Evolutionary conservation across 2,329 filamentous ascomycete species (phyloP), one percentile per base, ranked within the genome.

Genomic region (Diplocarpon rosae): DNA sequence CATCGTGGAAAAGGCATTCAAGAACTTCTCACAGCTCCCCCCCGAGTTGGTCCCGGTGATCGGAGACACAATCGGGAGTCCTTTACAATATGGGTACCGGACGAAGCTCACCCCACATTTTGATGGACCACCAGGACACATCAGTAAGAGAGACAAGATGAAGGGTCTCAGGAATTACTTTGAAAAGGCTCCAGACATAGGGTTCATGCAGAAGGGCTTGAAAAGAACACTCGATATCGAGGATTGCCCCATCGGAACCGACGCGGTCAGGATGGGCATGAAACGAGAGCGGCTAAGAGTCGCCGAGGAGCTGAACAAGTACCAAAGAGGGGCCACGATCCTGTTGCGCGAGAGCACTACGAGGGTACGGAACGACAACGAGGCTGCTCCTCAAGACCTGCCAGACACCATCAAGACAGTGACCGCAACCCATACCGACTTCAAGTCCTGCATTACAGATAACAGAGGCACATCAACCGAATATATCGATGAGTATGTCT

Each of bases 101-200:
- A 98, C 92, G 15, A 98, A 98, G 67, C 73, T 98, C 53, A 98
- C 92, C 14, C 92, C 92, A 24, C 92, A 98, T 65, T 98, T 96
- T 61, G 84, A 94, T 60, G 84, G 78, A 0, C 85, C 88, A 1
- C 76, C 78, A 24, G 71, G 57, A 57, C 65, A 58, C 45, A 66
- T 55, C 59, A 69, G 55, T 65, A 71, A 49, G 66, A 67, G 47
- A 57, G 5, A 72, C 69, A 32, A 66, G 59, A 49, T 64, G 74
- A 65, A 62, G 58, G 70, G 74, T 47, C 68, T 70, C 47, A 72
- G 71, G 59, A 70, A 72, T 46, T 67, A 66, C 42, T 83, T 85
- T 55, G 65, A 72, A 12, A 69, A 73, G 45, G 72, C 84, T 3
- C 92, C 92, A 0, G 75, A 83, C 2, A 86, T 96, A 55, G 92